Evolutionary conservation across 257 asterid genomes (phyloP), one percentile per base, ranked within the genome.

Genomic region (Fraxinus pennsylvanica): DNA sequence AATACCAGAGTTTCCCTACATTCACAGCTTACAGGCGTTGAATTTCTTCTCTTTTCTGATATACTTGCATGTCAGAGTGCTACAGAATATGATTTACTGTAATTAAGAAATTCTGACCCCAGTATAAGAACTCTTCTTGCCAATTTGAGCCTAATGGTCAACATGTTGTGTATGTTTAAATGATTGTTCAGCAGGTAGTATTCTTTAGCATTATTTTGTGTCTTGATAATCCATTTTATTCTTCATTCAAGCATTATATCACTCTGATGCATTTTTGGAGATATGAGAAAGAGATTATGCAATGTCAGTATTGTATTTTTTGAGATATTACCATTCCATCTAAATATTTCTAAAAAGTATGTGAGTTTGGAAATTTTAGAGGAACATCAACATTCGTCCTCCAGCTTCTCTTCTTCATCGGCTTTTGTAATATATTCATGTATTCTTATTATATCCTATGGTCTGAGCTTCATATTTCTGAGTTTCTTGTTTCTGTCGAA

Each of bases 381-480:
- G 71, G 39, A 33, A 25, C 47, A 67, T 32, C 68, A 29, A 68
- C 71, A 70, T 27, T 68, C 25, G 32, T 12, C 59, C 50, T 43
- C 19, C 33, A 21, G 69, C 39, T 67, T 82, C 68, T 33, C 35
- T 77, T 71, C 68, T 33, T 38, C 78, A 61, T 22, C 38, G 9
- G 32, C 19, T 41, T 63, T 75, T 15, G 5, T 74, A 63, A 25
- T 22, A 81, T 22, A 69, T 61, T 2, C 45, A 61, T 74, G 21
- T 74, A 65, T 73, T 78, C 68, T 35, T 82, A 61, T 65, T 52
- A 29, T 73, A 77, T 61, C 47, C 4, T 59, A 80, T 72, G 76
- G 74, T n/a, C 21, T 19, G 6, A 72, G 47, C n/a, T 75, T 21
- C 66, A 59, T 38, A 68, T 63, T 57, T 78, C 25, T 69, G 25